phyloP scores from a whole-genome alignment of 2,329 filamentous ascomycete species.

The Aspergillus clavatus region DNA sequence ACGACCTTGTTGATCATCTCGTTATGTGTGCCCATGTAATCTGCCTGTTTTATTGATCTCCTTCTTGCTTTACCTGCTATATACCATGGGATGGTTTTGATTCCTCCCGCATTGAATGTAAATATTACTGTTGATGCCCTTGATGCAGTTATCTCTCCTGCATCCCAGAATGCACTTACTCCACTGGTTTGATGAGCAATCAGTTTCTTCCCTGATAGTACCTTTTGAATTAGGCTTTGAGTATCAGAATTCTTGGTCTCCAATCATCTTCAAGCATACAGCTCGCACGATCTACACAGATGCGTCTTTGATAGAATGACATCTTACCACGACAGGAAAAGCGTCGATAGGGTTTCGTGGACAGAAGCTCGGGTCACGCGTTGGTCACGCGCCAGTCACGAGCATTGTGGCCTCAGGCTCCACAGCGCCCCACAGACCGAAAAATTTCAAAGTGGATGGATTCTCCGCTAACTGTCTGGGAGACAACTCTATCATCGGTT shows the following conservation, averaged over 20 bases:
- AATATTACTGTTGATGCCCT: background rate
- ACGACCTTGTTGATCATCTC: constrained; percentile 2
- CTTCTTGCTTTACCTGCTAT: constrained; percentile 14
- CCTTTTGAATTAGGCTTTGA: too few relatives aligned
- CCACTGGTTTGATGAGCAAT: too few relatives aligned
- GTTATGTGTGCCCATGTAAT: constrained; percentile 7
- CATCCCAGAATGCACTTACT: background rate
- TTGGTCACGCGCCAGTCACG: constrained; percentile 13
- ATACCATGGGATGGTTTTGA: constrained; percentile 20
- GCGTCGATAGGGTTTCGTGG: background rate
- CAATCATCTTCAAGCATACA: too few relatives aligned
- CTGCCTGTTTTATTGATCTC: constrained; percentile 2
- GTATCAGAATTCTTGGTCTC: too few relatives aligned
- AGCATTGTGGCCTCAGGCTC: constrained; percentile 18
- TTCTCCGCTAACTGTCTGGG: constrained; percentile 6
- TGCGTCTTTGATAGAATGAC: background rate
- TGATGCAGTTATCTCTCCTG: constrained; percentile 2
- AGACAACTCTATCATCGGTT: constrained; percentile 3
- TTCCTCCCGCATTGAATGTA: constrained; percentile 5
- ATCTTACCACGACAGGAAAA: background rate
- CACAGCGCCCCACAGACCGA: constrained; percentile 16
- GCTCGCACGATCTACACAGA: too few relatives aligned
- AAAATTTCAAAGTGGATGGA: constrained; percentile 11
- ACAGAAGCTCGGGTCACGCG: constrained; percentile 9
- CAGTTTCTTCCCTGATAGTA: too few relatives aligned